phyloP scores from a whole-genome alignment of 257 asterid genomes.

The Solanum ahanhuiri region DNA sequence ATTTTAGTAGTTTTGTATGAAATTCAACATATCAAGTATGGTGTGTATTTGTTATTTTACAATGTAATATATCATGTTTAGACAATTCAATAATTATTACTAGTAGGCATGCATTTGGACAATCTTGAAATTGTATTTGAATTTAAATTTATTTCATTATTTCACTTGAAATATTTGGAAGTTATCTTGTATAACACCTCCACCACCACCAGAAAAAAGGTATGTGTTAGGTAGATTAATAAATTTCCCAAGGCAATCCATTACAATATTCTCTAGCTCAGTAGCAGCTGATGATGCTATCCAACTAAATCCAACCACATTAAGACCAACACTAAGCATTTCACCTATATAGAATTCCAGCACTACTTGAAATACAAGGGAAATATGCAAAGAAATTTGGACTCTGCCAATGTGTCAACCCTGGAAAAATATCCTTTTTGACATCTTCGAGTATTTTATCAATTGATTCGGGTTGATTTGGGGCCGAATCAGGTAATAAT shows the following conservation, averaged over 20 bases:
- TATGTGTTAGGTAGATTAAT: constrained; percentile 4
- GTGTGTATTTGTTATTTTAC: neutral
- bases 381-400: constrained; percentile 14
- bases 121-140: neutral
- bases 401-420: constrained; percentile 24
- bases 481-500: constrained; percentile 46
- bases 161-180: neutral
- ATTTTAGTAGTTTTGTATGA: neutral
- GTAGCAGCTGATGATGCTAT: constrained; percentile 17
- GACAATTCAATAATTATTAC: neutral
- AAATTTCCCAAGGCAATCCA: constrained; percentile 1
- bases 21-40: neutral
- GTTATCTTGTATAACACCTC: constrained; percentile 8
- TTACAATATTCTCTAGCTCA: constrained; percentile 11
- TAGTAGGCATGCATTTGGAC: no score
- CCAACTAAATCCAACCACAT: constrained; percentile 8
- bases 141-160: no score
- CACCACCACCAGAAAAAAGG: constrained; percentile 7
- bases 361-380: neutral
- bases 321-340: neutral
- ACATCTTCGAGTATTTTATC: constrained; percentile 47
- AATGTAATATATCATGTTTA: neutral
- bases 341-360: constrained; percentile 5
- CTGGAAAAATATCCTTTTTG: constrained; percentile 47
- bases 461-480: constrained; percentile 37